Conservation (phyloP, 495 filamentous ascomycete species). For the Cryomyces antarcticus region DNA sequence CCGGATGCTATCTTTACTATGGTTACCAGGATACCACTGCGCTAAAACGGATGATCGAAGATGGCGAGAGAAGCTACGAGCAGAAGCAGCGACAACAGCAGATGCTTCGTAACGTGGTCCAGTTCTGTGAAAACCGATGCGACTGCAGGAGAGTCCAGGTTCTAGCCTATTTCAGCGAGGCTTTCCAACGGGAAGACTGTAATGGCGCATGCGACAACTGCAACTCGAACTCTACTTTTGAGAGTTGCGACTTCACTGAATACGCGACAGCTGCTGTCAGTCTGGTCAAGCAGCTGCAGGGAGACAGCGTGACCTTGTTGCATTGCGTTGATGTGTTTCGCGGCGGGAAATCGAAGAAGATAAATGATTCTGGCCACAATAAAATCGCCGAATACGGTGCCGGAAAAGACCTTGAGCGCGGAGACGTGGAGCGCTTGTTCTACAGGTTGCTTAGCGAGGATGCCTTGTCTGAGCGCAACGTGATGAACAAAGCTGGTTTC, state of each 20-base stretch:
- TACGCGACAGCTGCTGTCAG: conserved; percentile 45
- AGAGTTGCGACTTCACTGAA: conserved; percentile 53
- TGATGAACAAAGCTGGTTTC: conserved; percentile 39
- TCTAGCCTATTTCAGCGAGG: conserved; percentile 78
- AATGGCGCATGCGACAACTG: conserved; percentile 71
- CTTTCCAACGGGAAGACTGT: conserved; percentile 52
- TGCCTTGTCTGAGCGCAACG: conserved; percentile 35
- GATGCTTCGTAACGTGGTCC: conserved; percentile 67
- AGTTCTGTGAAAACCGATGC: conserved; percentile 70
- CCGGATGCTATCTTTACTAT: conserved; percentile 81
- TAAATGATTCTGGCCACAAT: conserved; percentile 27
- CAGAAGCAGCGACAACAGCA: conserved; percentile 65
- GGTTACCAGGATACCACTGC: conserved; percentile 47
- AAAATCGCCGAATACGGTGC: conserved; percentile 30
- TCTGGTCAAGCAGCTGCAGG: conserved; percentile 34
- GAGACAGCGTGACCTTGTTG: conserved; percentile 25
- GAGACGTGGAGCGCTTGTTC: conserved; percentile 44
- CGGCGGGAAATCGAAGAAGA: conserved; percentile 29
- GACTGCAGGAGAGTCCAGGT: conserved; percentile 79
- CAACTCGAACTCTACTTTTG: conserved; percentile 41
- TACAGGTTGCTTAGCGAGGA: conserved; percentile 40
- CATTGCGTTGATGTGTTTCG: conserved; percentile 41
- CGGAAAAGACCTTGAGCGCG: conserved; percentile 34
- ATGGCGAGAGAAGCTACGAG: conserved; percentile 48
- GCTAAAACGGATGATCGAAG: conserved; percentile 54